Base-by-base conservation (phyloP, 257 asterid species). In the Ligustrum vulgare region DNA sequence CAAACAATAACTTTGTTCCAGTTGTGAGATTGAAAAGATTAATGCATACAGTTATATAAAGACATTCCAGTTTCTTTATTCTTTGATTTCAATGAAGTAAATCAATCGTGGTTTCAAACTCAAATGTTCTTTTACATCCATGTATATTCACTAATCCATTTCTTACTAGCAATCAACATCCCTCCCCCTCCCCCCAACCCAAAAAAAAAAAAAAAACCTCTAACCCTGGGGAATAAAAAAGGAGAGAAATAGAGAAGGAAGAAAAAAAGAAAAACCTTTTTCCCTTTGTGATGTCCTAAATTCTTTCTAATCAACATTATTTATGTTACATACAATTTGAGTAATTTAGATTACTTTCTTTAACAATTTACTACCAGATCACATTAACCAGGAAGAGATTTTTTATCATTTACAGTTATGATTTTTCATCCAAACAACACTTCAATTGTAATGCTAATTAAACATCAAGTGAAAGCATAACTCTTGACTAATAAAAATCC, bases 1-100 rank as follows among this genome's bases (percentile, higher is more conserved):
- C 6, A 62, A 32, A 58, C 28, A 45, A 22, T 0, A 20, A 36
- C 63, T 15, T 23, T 16, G 6, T 8, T 36, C 70, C 47, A 76
- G 41, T 34, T 49, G 62, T 67, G 70, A 56, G 41, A 64, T 49
- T 22, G 69, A 71, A 70, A 71, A 28, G 45, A 34, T 35, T 71
- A 20, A 22, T 56, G 13, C 20, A 33, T 8, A 37, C 18, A 0
- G 18, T 13, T 18, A 43, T 31, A 63, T 47, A 45, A 22, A 5
- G 34, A 58, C 12, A 47, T 39, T 54, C 15, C 64, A 72, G 49
- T 37, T 72, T 65, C 62, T 49, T 18, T 54, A 51, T 35, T 34
- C 12, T 39, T 51, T 36, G 43, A 54, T n/a, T 16, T 15, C 5
- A 9, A 34, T 20, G 20, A 41, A 70, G 13, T 5, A 36, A 34